Conservation (phyloP, 1,139 yeast genomes). For the Eremothecium cymbalariae region DNA sequence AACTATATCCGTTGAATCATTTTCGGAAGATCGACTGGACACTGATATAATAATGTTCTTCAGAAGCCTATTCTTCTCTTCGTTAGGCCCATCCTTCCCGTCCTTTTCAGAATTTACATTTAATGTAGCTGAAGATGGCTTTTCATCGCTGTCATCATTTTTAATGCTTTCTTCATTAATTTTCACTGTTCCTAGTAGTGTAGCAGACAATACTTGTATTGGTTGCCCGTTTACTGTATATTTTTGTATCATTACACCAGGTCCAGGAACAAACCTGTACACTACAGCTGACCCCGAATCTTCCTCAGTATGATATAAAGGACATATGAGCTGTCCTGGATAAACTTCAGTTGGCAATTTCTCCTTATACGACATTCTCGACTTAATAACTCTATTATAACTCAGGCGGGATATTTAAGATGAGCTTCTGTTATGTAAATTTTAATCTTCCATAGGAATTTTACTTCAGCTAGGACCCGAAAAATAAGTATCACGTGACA, state of each 20-base stretch:
- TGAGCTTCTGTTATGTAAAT: too few relatives aligned
- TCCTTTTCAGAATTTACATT: conserved; percentile 9
- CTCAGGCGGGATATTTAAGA: too few relatives aligned
- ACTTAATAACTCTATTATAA: too few relatives aligned
- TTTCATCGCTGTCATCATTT: conserved; percentile 12
- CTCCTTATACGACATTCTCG: conserved; percentile 10
- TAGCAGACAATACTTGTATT: conserved; percentile 49
- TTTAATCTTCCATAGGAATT: too few relatives aligned
- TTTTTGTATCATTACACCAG: conserved; percentile 35
- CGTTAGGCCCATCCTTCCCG: conserved; percentile 10
- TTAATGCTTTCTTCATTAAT: conserved; percentile 22
- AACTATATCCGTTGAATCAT: conserved; percentile 7
- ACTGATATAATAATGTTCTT: conserved; percentile 16
- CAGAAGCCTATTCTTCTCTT: conserved; percentile 9
- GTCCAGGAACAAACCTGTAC: conserved; percentile 41
- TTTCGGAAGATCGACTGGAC: conserved; percentile 12
- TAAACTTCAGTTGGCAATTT: conserved; percentile 42
- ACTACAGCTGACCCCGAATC: conserved; percentile 24
- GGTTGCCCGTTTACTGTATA: conserved; percentile 19
- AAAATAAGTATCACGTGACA: too few relatives aligned
- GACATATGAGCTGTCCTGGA: conserved; percentile 69
- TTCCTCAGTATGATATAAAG: conserved; percentile 32
- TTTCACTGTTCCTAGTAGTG: conserved; percentile 54
- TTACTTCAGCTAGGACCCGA: too few relatives aligned
- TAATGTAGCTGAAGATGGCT: conserved; percentile 11